Base-by-base conservation (phyloP, 371 early-diverging fungal species). In the Parasitella parasitica region DNA sequence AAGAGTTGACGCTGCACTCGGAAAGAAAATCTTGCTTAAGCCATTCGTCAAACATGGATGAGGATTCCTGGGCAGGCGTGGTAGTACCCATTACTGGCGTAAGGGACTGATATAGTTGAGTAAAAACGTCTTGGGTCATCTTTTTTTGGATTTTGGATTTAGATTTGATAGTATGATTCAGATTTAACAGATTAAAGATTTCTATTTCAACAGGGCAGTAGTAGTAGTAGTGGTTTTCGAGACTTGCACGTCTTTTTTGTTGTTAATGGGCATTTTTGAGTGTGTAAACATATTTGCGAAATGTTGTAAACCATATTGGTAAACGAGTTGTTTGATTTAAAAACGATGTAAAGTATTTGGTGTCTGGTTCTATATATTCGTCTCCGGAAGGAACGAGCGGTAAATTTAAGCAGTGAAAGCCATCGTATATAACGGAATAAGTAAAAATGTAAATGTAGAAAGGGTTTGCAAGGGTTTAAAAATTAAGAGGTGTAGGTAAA, bases 41-140 rank as follows among this genome's bases (percentile, higher is more conserved):
- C 70, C 70, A 70, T 52, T 70, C 70, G 48, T 70, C 70, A 55
- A 70, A 70, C 50, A 70, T 48, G 12, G 64, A 51, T 38, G 63
- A 56, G 39, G 59, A 43, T 55, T 58, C 56, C 39, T 55, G 60
- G 37, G 51, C 41, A 7, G 64, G 59, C 22, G 51, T 30, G 3
- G 64, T 37, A n/a, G 57, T 55, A 37, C 41, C 53, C 54, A 54
- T 57, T 4, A 50, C 50, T 20, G 70, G 66, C 30, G 59, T 66
- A 35, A 72, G 60, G 24, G 69, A 59, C 63, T 72, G 69, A 49
- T 66, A 72, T 30, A 72, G 66, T 66, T 72, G 73, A 62, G 66
- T 54, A 56, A 72, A 72, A 37, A 66, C 69, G 66, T 65, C 63
- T 58, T 69, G 63, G 30, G 63, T 51, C 66, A 60, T 69, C 61